A percentile compares a stretch with the other conserved stretches of the same genome.
Conservation (phyloP, 768 basidiomycete genomes). For the Collybia mongolica region DNA sequence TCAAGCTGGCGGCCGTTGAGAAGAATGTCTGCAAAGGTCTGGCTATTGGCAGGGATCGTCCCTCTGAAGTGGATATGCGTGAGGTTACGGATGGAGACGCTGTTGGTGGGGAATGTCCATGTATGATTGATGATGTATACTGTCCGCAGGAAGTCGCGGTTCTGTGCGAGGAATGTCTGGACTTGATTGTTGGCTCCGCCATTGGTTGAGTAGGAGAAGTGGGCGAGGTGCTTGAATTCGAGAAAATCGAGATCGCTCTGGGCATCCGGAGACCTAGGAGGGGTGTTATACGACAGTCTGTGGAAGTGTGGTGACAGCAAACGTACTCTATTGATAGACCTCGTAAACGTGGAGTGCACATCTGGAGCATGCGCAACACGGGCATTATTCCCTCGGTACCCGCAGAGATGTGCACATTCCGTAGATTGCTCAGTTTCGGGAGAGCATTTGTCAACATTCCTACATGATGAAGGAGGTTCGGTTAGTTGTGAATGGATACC, state of each 20-base stretch:
- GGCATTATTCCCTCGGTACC: slow-evolving; percentile 49
- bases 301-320: neutral
- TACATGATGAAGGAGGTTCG: slow-evolving; percentile 15
- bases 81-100: slow-evolving; percentile 60
- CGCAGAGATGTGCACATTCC: slow-evolving; percentile 62
- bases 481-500: neutral
- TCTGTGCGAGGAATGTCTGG: slow-evolving; percentile 50
- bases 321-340: slow-evolving; percentile 57
- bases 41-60: slow-evolving; percentile 45
- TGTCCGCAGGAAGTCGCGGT: slow-evolving; percentile 50
- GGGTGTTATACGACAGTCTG: neutral
- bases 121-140: slow-evolving; percentile 51
- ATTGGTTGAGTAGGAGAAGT: slow-evolving; percentile 54
- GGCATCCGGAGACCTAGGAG: slow-evolving; percentile 39
- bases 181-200: slow-evolving; percentile 38
- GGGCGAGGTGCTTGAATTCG: slow-evolving; percentile 52
- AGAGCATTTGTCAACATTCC: slow-evolving; percentile 72
- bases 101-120: slow-evolving; percentile 56
- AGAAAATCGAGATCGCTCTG: slow-evolving; percentile 45
- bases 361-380: slow-evolving; percentile 53
- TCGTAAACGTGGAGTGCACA: slow-evolving; percentile 47
- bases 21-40: slow-evolving; percentile 59
- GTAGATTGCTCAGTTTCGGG: slow-evolving; percentile 58
- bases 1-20: slow-evolving; percentile 63
- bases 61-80: slow-evolving; percentile 64